Evolutionary conservation across 140 eudicot genomes (phyloP).

Genomic region (Cichorium intybus): DNA sequence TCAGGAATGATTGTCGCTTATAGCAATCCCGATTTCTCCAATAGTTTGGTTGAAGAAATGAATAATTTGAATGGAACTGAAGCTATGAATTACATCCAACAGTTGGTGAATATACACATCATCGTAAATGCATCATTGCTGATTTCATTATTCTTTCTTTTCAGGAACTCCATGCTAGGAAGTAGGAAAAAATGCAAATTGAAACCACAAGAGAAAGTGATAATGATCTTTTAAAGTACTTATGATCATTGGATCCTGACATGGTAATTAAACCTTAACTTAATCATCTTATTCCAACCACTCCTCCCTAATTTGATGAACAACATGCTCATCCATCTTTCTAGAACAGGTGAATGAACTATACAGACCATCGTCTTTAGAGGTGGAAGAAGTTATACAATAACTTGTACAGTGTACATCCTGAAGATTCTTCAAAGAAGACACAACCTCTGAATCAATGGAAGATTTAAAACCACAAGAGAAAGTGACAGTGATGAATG

Average conservation of each 20-base stretch:
- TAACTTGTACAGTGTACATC: constrained; percentile 68
- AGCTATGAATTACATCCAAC: constrained; percentile 59
- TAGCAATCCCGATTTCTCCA: no score
- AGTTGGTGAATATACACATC: no score
- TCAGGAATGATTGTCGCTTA: no score
- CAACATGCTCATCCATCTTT: constrained; percentile 1
- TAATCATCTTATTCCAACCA: neutral
- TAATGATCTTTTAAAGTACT: constrained; percentile 67
- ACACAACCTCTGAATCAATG: constrained; percentile 22
- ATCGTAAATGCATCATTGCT: constrained; percentile 4
- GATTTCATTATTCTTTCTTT: constrained; percentile 6
- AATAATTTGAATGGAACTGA: no score
- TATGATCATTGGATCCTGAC: constrained; percentile 69
- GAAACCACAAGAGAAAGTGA: constrained; percentile 49
- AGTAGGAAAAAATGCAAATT: constrained; percentile 54
- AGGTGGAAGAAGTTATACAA: constrained; percentile 77
- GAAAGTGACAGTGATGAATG: constrained; percentile 37
- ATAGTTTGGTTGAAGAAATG: no score
- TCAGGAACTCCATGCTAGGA: constrained; percentile 61
- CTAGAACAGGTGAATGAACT: constrained; percentile 68
- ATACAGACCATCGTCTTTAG: constrained; percentile 70
- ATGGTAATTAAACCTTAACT: constrained; percentile 47
- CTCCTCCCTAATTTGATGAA: neutral
- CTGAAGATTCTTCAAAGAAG: constrained; percentile 53
- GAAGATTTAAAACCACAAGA: constrained; percentile 29